Conservation (phyloP, 805 yeast species). For the Spathaspora gorwiae region DNA sequence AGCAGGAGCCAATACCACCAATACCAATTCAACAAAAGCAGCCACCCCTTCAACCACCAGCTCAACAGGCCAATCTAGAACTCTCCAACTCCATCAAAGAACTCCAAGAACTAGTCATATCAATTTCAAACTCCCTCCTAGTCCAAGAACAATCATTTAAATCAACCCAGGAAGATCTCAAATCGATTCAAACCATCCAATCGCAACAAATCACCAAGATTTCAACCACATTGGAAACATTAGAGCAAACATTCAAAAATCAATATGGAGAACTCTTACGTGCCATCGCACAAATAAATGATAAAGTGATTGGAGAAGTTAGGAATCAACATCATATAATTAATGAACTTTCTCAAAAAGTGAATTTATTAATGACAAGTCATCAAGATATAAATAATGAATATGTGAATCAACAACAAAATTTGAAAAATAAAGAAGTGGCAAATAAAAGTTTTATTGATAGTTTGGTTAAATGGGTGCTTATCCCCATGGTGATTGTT, state of each 20-base stretch:
- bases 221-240: slow-evolving; percentile 16
- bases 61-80: not conserved
- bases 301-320: slow-evolving; percentile 38
- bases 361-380: slow-evolving; percentile 36
- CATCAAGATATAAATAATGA: slow-evolving; percentile 35
- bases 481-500: slow-evolving; percentile 38
- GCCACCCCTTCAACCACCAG: not conserved
- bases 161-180: slow-evolving; percentile 14
- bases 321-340: slow-evolving; percentile 35
- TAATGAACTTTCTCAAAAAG: slow-evolving; percentile 31
- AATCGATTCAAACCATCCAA: not conserved
- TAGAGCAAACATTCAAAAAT: slow-evolving; percentile 22
- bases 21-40: not conserved
- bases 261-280: slow-evolving; percentile 31
- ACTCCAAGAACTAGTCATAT: slow-evolving; percentile 2
- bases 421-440: not conserved
- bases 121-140: not conserved
- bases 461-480: slow-evolving; percentile 32
- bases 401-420: slow-evolving; percentile 15
- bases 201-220: slow-evolving; percentile 4
- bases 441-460: slow-evolving; percentile 11
- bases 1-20: not conserved
- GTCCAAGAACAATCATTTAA: slow-evolving; percentile 3
- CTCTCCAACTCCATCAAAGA: slow-evolving; percentile 4
- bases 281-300: slow-evolving; percentile 28